Percentiles rank a stretch among this genome's conserved stretches.
phyloP scores from a whole-genome alignment of 2,329 filamentous ascomycete genomes.

The Dactylonectria estremocensis region DNA sequence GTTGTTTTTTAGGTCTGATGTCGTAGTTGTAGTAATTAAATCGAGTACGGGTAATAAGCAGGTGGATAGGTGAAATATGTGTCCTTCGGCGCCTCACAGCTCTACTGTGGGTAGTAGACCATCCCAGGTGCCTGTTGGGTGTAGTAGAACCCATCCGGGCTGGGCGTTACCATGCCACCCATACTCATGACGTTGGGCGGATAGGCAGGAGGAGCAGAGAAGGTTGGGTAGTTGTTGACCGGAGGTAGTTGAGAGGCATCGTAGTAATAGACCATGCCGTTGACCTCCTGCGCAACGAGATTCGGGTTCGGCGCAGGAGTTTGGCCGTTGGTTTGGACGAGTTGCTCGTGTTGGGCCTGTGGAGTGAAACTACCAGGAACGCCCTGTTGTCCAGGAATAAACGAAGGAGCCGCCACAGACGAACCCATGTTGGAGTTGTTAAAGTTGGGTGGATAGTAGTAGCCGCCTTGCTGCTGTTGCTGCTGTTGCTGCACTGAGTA shows the following conservation, averaged over 20 bases:
- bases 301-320: constrained; percentile 55
- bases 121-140: constrained; percentile 69
- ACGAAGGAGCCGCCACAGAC: constrained; percentile 66
- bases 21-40: constrained; percentile 52
- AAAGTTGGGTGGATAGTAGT: constrained; percentile 77
- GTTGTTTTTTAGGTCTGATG: constrained; percentile 45
- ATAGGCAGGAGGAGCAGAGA: constrained; percentile 68
- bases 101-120: constrained; percentile 75
- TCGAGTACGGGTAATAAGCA: constrained; percentile 47
- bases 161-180: constrained; percentile 84
- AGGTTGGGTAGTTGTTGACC: constrained; percentile 64
- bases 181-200: constrained; percentile 75
- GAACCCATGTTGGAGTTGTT: constrained; percentile 67
- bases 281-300: constrained; percentile 86
- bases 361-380: constrained; percentile 60
- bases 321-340: constrained; percentile 51
- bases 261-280: constrained; percentile 97
- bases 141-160: constrained; percentile 80
- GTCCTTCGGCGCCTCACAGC: constrained; percentile 42
- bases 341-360: constrained; percentile 58
- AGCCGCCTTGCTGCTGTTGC: constrained; percentile 66
- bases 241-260: constrained; percentile 81
- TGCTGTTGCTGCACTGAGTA: constrained; percentile 67
- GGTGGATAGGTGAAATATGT: constrained; percentile 43
- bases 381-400: constrained; percentile 69